A percentile compares a stretch with the other conserved stretches of the same genome.
Conservation (phyloP, 2,329 filamentous ascomycete genomes). For the Fusarium chuoi region DNA sequence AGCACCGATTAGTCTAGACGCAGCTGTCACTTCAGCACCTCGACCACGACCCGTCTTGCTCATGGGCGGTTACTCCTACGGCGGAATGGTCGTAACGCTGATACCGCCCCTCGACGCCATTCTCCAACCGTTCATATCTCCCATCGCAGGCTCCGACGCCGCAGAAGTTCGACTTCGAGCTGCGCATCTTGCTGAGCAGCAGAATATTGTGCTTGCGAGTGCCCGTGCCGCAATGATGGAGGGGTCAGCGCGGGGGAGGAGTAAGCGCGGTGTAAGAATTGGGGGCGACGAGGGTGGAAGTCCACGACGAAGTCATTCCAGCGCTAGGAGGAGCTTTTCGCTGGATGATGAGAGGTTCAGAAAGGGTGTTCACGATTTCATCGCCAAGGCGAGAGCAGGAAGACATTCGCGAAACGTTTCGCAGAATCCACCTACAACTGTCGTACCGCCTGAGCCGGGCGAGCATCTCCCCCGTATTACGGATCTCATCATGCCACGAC, state of each 20-base stretch:
- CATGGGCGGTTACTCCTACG: constrained; percentile 89
- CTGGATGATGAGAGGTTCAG: constrained; percentile 60
- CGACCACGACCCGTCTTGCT: constrained; percentile 57
- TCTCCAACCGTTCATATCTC: constrained; percentile 66
- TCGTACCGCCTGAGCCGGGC: constrained; percentile 17
- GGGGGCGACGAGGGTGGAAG: constrained; percentile 61
- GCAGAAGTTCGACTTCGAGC: constrained; percentile 78
- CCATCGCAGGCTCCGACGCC: constrained; percentile 65
- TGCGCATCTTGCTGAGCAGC: constrained; percentile 71
- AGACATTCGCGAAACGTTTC: constrained; percentile 31
- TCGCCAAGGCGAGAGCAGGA: constrained; percentile 52
- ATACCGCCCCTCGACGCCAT: constrained; percentile 73
- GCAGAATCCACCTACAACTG: constrained; percentile 17
- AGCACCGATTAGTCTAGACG: background rate
- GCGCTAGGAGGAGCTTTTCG: constrained; percentile 50
- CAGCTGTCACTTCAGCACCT: background rate
- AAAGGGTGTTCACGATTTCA: constrained; percentile 59
- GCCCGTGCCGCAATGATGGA: constrained; percentile 48
- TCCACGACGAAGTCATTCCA: constrained; percentile 54
- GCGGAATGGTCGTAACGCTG: constrained; percentile 80
- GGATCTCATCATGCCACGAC: constrained; percentile 51
- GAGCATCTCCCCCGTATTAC: constrained; percentile 47
- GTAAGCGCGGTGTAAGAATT: constrained; percentile 56
- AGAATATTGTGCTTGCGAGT: constrained; percentile 59
- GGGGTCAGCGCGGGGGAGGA: constrained; percentile 40